Evolutionary conservation across 805 yeast species (phyloP).

Genomic region (Kodamaea lidongshanica): DNA sequence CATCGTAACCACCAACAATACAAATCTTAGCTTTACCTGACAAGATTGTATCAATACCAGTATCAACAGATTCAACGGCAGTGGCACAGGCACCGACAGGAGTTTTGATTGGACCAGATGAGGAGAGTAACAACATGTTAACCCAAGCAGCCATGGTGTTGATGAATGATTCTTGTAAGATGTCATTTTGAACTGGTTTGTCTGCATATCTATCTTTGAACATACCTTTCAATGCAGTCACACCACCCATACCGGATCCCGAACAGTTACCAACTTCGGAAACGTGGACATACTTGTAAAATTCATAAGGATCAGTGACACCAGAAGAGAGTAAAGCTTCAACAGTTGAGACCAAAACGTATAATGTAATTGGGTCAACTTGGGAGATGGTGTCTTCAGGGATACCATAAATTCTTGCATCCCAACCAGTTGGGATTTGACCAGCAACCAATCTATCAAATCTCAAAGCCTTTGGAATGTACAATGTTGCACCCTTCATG

Average conservation of each 20-base stretch:
- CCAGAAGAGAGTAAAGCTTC: slow-evolving; percentile 94
- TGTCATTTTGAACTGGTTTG: slow-evolving; percentile 93
- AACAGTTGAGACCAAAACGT: slow-evolving; percentile 85
- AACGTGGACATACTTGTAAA: slow-evolving; percentile 96
- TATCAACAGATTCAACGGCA: slow-evolving; percentile 94
- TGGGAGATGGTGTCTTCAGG: slow-evolving; percentile 87
- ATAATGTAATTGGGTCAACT: slow-evolving; percentile 94
- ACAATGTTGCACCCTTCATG: slow-evolving; percentile 87
- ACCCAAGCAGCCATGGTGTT: slow-evolving; percentile 99
- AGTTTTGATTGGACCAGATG: slow-evolving; percentile 98
- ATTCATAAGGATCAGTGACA: slow-evolving; percentile 96
- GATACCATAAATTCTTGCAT: slow-evolving; percentile 91
- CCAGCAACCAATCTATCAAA: slow-evolving; percentile 78
- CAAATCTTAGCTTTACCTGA: slow-evolving; percentile 94
- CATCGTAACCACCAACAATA: slow-evolving; percentile 98
- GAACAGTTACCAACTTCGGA: slow-evolving; percentile 99
- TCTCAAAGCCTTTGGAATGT: slow-evolving; percentile 81
- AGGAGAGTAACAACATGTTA: slow-evolving; percentile 91
- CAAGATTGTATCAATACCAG: slow-evolving; percentile 89
- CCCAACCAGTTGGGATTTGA: slow-evolving; percentile 98
- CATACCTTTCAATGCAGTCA: slow-evolving; percentile 94
- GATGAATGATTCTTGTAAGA: slow-evolving; percentile 95
- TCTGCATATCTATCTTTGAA: slow-evolving; percentile 92
- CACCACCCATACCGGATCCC: slow-evolving; percentile 99
- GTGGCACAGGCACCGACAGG: slow-evolving; percentile 99